Percentiles rank a stretch among this genome's conserved stretches.
phyloP scores from a whole-genome alignment of 345 rosid species.

The Gossypium raimondii region DNA sequence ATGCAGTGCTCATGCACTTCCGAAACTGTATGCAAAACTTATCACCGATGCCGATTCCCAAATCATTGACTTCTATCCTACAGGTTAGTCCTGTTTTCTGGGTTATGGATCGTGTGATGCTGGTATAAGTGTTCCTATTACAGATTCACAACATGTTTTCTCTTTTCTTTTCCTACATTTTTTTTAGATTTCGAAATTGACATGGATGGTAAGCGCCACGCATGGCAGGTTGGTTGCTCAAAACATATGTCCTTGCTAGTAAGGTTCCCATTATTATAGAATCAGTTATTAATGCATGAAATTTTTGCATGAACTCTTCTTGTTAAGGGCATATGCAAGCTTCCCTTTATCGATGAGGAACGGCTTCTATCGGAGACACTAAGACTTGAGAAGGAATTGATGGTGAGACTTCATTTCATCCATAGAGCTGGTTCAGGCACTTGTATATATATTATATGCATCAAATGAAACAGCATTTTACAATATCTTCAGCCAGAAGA shows the following conservation, averaged over 20 bases:
- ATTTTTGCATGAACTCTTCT: neutral
- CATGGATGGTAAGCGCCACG: conserved; percentile 22
- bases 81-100: conserved; percentile 7
- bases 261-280: neutral
- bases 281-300: neutral
- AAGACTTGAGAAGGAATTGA: conserved; percentile 18
- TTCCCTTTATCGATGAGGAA: conserved; percentile 26
- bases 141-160: neutral
- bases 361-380: conserved; percentile 15
- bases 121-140: neutral
- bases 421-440: neutral
- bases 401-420: neutral
- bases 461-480: neutral
- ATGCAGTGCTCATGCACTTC: conserved; percentile 28
- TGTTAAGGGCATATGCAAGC: conserved; percentile 27
- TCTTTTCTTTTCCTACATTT: neutral
- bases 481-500: conserved; percentile 6
- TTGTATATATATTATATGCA: neutral
- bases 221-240: conserved; percentile 24
- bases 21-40: conserved; percentile 14
- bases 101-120: neutral
- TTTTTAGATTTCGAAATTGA: conserved; percentile 17
- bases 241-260: neutral
- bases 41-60: conserved; percentile 17
- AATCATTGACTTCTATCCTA: conserved; percentile 27